These are phyloP conservation scores for Chrysoporthe deuterocubensis DNA, from an alignment of 2,329 filamentous ascomycete genomes.

Conservation along the genomic window DNA sequence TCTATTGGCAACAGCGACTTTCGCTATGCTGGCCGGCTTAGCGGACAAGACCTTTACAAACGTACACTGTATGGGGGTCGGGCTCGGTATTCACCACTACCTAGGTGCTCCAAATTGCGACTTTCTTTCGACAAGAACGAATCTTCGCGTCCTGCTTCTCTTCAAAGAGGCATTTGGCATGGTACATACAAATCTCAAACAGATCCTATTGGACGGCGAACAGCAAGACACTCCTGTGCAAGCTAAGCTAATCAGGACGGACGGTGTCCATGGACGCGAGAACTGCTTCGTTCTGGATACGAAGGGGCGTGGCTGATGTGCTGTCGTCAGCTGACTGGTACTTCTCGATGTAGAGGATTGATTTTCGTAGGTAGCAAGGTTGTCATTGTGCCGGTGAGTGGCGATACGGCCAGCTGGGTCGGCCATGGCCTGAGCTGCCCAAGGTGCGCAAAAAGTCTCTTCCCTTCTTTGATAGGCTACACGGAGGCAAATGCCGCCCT, in stretches of 20 bases:
- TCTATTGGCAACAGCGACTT: no score
- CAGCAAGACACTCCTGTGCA: background rate
- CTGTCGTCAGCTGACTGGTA: conserved; percentile 22
- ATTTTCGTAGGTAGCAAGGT: conserved; percentile 21
- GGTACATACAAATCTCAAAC: conserved; percentile 7
- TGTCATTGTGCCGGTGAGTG: background rate
- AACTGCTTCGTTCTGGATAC: conserved; percentile 28
- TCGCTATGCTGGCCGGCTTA: no score
- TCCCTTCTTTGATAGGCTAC: no score
- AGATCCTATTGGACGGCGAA: conserved; percentile 6
- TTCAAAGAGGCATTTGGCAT: background rate
- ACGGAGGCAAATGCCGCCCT: no score
- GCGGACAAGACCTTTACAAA: no score
- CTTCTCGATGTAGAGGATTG: conserved; percentile 17
- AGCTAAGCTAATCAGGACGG: conserved; percentile 1
- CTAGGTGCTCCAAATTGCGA: background rate
- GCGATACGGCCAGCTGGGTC: background rate
- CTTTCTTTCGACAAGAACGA: background rate
- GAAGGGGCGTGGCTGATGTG: conserved; percentile 22
- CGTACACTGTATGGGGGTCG: no score
- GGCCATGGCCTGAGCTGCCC: background rate
- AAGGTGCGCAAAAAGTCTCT: no score
- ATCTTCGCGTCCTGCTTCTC: no score
- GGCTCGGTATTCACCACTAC: background rate
- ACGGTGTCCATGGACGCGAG: conserved; percentile 21